Evolutionary conservation across 225 moss, liverwort and hornwort genomes (phyloP).

Genomic region (Anthoceros angustus): DNA sequence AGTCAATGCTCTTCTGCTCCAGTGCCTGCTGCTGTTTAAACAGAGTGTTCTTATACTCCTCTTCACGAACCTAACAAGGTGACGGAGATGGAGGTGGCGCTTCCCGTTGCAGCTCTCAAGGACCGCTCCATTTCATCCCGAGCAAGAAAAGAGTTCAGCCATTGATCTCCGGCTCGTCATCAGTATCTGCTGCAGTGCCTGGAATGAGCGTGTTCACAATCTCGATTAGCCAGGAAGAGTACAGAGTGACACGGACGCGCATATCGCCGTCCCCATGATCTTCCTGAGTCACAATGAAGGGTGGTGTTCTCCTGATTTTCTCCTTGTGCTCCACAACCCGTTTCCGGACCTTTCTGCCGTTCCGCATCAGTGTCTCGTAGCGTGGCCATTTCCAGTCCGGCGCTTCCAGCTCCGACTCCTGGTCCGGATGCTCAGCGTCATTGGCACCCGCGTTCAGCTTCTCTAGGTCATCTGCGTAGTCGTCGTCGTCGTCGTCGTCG

Average conservation of each 20-base stretch:
- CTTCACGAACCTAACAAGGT: not conserved
- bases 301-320: not conserved
- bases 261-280: not conserved
- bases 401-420: not conserved
- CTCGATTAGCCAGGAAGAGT: not conserved
- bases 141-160: not conserved
- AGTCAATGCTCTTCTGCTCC: not conserved
- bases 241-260: not conserved
- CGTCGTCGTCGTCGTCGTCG: not conserved
- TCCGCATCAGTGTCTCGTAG: not conserved
- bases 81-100: not conserved
- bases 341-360: not conserved
- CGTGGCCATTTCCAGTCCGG: conserved; percentile 1
- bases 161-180: not conserved
- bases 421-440: not conserved
- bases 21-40: not conserved
- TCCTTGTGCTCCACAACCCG: not conserved
- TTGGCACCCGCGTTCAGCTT: not conserved
- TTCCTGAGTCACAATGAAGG: conserved; percentile 4
- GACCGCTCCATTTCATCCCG: not conserved
- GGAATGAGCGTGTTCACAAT: not conserved
- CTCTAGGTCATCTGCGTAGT: not conserved
- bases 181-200: not conserved
- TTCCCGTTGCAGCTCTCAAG: not conserved
- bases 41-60: not conserved